phyloP scores from a whole-genome alignment of 2,329 filamentous ascomycete species.

The Arthrocladium fulminans region DNA sequence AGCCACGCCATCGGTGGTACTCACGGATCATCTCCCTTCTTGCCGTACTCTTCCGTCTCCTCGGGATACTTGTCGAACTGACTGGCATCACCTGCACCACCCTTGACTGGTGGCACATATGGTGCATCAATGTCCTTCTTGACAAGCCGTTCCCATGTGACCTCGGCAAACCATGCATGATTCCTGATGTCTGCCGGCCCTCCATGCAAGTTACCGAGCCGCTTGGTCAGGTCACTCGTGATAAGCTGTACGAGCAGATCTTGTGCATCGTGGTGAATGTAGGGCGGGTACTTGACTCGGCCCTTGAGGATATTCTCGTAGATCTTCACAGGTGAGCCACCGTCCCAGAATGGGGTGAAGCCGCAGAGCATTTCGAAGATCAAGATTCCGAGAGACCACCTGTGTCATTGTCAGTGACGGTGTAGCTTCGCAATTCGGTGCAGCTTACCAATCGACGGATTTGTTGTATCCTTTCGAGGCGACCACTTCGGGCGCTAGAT shows the following conservation, averaged over 20 bases:
- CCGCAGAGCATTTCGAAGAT: constrained; percentile 99
- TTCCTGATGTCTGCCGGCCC: constrained; percentile 89
- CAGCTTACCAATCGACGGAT: constrained; percentile 86
- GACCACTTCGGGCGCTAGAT: constrained; percentile 95
- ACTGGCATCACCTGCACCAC: constrained; percentile 87
- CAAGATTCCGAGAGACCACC: constrained; percentile 96
- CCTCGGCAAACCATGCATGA: constrained; percentile 93
- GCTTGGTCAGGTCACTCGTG: constrained; percentile 88
- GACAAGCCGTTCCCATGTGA: constrained; percentile 90
- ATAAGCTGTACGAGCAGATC: constrained; percentile 88
- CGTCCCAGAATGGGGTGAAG: constrained; percentile 98
- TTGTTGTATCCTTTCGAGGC: constrained; percentile 99
- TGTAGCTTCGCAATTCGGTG: constrained; percentile 12
- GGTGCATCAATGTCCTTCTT: constrained; percentile 97
- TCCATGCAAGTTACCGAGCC: constrained; percentile 85
- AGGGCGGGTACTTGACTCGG: constrained; percentile 90
- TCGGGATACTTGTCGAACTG: constrained; percentile 98
- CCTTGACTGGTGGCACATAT: constrained; percentile 91
- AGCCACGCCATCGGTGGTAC: constrained; percentile 34
- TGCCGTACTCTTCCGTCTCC: constrained; percentile 86
- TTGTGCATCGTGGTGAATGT: constrained; percentile 89
- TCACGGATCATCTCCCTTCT: constrained; percentile 72
- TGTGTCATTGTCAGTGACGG: constrained; percentile 31
- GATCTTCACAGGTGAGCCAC: constrained; percentile 95
- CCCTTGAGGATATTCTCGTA: constrained; percentile 98